Base-by-base conservation (phyloP, 352 stramenopile genomes). In the Globisporangium rhizosaccharum region DNA sequence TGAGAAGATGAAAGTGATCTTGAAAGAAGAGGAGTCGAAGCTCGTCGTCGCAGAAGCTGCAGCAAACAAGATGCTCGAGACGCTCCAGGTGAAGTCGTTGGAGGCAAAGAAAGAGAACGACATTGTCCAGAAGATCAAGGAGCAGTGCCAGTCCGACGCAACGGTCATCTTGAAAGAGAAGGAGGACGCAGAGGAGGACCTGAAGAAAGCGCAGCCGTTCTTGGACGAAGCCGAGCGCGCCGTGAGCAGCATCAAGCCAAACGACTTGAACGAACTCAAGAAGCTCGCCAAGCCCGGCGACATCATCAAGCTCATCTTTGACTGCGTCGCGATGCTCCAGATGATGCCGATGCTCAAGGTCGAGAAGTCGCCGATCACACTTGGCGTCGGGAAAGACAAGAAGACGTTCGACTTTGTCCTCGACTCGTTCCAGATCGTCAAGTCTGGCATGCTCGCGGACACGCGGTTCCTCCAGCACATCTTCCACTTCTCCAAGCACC, bases 261-360 rank as follows among this genome's bases (percentile, higher is more conserved):
- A 92, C 59, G 90, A 97, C 64, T 56, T 97, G 52, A 96, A 94
- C 60, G 91, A 97, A 61, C 70, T 97, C 20, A 97, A 97, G 66
- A 97, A 96, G 53, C 70, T 97, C 14, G 75, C 82, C 8, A 97
- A 96, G 60, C 89, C 90, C 0, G 82, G 82, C 0, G 87, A 97
- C 53, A 92, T 97, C 48, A 97, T 97, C 71, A 96, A 96, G 47
- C 69, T 97, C 6, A 96, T 97, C 51, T 97, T 97, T 58, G 91
- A 97, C 71, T 92, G 87, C 56, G 90, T 97, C 0, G 73, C 76
- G 9, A 76, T 97, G 15, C 63, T 97, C 51, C 87, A 96, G 58
- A 95, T 96, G 81, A 79, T 79, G 47, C 86, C 83, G 18, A 56
- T 97, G 46, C 59, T 87, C 17, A 88, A 88, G 56, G 69, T 90